Base-by-base conservation (phyloP, 805 yeast species). In the Ogataea salicorniae region DNA sequence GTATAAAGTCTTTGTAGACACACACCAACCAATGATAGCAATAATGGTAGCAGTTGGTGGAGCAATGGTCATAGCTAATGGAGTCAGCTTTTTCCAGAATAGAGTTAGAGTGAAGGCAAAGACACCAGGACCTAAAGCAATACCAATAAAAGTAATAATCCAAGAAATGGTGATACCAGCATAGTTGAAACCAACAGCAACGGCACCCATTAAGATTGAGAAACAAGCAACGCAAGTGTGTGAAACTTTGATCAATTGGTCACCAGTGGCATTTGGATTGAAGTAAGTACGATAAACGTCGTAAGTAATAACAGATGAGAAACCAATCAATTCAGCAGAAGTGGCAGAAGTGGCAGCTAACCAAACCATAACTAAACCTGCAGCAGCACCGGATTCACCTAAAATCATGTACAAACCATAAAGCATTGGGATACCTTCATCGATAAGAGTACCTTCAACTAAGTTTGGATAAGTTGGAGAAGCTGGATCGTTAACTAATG, bases 1-100 rank as follows among this genome's bases (percentile, higher is more conserved):
- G 31, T 70, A 60, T 13, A 76, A 59, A 34, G 70, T 59, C 17
- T 80, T 77, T 14, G 77, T 63, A 37, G 73, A 71, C 45, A 59
- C 69, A 46, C 64, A 48, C 72, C 72, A 69, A 22, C 76, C 71
- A 5, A 77, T 78, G 46, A 77, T 75, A 22, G 77, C 77, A 54
- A 77, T 73, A 29, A 77, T 76, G 1, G 79, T 73, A 46, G 77
- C 75, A 70, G 76, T 67, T 14, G 80, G 66, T 50, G 76, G 73
- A 49, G 74, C 79, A 54, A 64, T 66, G 46, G 73, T 45, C 42
- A 63, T 47, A 38, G 58, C 52, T 67, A 42, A 74, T 66, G 56
- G 69, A 64, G 49, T 57, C 64, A 41, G 70, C 66, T 61, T 67
- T 41, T 55, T 63, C 41, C 75, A 73, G 48, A 75, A 71, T 43